Evolutionary conservation across 2,329 filamentous ascomycete genomes (phyloP).

Genomic region (Fusarium nematophilum): DNA sequence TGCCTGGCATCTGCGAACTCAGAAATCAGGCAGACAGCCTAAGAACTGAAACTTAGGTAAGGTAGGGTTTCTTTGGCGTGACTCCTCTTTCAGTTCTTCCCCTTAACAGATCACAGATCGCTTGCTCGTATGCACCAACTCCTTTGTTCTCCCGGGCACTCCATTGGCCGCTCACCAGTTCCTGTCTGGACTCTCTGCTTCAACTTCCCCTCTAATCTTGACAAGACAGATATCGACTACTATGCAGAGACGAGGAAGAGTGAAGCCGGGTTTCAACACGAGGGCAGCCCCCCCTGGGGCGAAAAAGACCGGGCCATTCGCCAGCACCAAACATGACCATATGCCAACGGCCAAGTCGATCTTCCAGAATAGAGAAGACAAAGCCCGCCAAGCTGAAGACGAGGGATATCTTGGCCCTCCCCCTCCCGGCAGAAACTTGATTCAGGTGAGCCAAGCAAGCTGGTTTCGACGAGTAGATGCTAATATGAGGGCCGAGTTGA

Average conservation of each 20-base stretch:
- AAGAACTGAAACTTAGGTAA: no score
- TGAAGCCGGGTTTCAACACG: neutral
- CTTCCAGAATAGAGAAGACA: constrained; percentile 31
- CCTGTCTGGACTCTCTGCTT: no score
- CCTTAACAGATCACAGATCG: no score
- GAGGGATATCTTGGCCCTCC: constrained; percentile 40
- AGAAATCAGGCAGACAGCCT: no score
- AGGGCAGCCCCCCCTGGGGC: neutral
- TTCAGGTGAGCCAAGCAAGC: constrained; percentile 38
- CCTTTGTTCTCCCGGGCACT: no score
- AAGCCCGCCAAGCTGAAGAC: constrained; percentile 22
- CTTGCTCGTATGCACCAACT: no score
- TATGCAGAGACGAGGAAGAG: constrained; percentile 16
- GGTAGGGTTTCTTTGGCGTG: no score
- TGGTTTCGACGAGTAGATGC: neutral
- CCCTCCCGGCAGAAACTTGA: constrained; percentile 34
- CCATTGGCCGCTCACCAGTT: no score
- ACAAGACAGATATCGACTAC: no score
- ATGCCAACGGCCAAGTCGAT: constrained; percentile 40
- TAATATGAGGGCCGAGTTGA: constrained; percentile 17
- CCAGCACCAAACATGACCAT: constrained; percentile 7
- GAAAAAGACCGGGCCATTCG: neutral
- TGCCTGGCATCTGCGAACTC: no score
- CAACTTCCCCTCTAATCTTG: no score
- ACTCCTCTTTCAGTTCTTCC: no score